A percentile compares a stretch with the other conserved stretches of the same genome.
Conservation (phyloP, 2,329 filamentous ascomycete species). For the Neofusicoccum sp. region DNA sequence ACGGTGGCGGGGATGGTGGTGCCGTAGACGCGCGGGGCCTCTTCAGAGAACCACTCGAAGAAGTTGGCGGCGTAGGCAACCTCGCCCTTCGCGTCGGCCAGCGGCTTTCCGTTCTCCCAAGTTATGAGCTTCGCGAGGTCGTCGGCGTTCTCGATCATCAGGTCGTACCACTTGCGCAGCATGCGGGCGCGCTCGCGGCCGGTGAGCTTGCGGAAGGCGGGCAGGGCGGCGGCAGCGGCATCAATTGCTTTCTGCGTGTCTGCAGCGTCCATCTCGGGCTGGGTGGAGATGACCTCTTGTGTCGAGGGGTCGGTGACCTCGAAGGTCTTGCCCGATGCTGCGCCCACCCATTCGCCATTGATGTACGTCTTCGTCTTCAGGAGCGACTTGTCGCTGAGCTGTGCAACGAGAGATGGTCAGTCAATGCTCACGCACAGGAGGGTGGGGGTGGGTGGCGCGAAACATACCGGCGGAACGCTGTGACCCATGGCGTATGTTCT, state of each 20-base stretch:
- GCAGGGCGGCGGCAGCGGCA: constrained; percentile 75
- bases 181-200: constrained; percentile 71
- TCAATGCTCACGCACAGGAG: neutral
- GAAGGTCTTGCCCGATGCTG: constrained; percentile 87
- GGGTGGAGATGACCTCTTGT: constrained; percentile 74
- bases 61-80: constrained; percentile 26
- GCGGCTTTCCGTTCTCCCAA: constrained; percentile 85
- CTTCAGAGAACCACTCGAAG: constrained; percentile 29
- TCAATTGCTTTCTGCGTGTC: constrained; percentile 81
- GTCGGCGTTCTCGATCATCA: constrained; percentile 74
- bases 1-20: constrained; percentile 70
- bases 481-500: constrained; percentile 46
- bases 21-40: constrained; percentile 45
- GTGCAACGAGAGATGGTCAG: constrained; percentile 1
- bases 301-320: constrained; percentile 85
- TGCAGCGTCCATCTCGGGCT: constrained; percentile 75
- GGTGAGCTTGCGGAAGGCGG: constrained; percentile 67
- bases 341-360: constrained; percentile 87
- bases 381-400: constrained; percentile 56
- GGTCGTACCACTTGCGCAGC: constrained; percentile 76
- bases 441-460: too few relatives aligned
- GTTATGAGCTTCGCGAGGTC: constrained; percentile 82
- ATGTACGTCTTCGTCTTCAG: constrained; percentile 84
- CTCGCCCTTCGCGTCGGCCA: constrained; percentile 46
- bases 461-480: constrained; percentile 40